Base-by-base conservation (phyloP, 768 basidiomycete species). In the Boletellus ananiceps region DNA sequence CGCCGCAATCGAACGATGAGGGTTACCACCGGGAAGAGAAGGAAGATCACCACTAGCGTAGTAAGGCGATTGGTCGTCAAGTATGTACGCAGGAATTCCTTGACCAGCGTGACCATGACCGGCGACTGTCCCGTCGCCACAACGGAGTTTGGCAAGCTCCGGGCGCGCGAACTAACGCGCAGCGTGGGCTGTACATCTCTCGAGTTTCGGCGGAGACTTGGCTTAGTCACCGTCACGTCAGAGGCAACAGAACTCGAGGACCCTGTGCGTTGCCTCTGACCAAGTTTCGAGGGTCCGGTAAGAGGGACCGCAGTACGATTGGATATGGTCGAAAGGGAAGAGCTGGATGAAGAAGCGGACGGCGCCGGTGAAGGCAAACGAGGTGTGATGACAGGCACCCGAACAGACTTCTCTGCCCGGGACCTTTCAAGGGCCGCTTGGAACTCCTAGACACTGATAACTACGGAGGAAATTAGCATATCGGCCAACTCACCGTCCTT, bases 251-350 rank as follows among this genome's bases (percentile, higher is more conserved):
- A 66, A 2, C 41, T 65, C 3, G 57, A 59, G 21, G 65, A 67
- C 5, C 41, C 19, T 6, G 61, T 47, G 13, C 47, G 56, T 19
- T 51, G 51, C 21, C 46, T 51, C 38, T 54, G 55, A 23, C 46
- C 33, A 4, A 57, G 53, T 40, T 52, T 57, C 31, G 57, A 50
- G 12, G 51, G 51, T 16, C 40, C 40, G 2, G 38, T 55, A 16
- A 52, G 49, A 39, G 86, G 86, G 18, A 85, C 81, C 2, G 82
- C 74, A 4, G 88, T 89, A 54, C 83, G 84, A 21, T 83, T 86
- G 0, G 86, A 88, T 3, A 78, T 74, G 8, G 84, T 86, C 0
- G 86, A 88, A 27, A 83, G 69, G 4, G 85, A 84, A 0, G 87
- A 84, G 0, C 59, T 63, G 0, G 86, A 86, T 0, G 81, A 80